These are phyloP conservation scores for Ilex paraguariensis DNA, from an alignment of 305 asterid genomes.

Conservation along the genomic window DNA sequence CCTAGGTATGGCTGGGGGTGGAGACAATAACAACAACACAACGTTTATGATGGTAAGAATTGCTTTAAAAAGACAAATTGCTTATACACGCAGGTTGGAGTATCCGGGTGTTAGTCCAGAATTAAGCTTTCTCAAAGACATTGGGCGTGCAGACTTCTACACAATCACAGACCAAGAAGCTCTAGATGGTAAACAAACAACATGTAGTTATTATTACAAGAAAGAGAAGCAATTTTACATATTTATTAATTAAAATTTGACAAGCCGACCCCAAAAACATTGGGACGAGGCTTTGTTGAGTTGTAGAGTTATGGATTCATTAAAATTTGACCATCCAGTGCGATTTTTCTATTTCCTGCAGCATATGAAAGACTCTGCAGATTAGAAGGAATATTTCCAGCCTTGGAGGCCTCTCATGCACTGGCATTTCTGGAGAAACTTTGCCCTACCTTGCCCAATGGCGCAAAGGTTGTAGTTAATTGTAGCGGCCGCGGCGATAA, in stretches of 20 bases:
- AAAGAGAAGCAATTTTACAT: no score
- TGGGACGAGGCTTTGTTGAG: no score
- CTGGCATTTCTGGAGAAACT: slow-evolving; percentile 53
- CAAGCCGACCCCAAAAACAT: neutral
- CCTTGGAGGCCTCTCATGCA: slow-evolving; percentile 68
- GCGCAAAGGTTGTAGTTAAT: slow-evolving; percentile 57
- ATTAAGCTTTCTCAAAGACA: slow-evolving; percentile 71
- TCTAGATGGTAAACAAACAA: slow-evolving; percentile 38
- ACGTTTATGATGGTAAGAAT: no score
- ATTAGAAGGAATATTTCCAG: slow-evolving; percentile 69
- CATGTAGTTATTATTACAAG: neutral
- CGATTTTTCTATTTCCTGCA: slow-evolving; percentile 14
- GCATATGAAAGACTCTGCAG: slow-evolving; percentile 50
- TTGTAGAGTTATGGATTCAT: neutral
- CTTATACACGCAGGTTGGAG: slow-evolving; percentile 43
- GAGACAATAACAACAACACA: no score
- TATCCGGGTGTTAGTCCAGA: slow-evolving; percentile 83
- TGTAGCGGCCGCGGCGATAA: slow-evolving; percentile 74
- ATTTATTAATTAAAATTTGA: neutral
- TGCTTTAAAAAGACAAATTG: no score
- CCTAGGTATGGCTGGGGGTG: no score
- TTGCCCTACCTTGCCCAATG: slow-evolving; percentile 40
- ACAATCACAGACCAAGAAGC: slow-evolving; percentile 64
- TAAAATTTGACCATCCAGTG: neutral
- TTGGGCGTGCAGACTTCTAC: slow-evolving; percentile 55